Conservation (phyloP, 192 early-diverging fungal species). For the Gaertneriomyces semiglobifer region DNA sequence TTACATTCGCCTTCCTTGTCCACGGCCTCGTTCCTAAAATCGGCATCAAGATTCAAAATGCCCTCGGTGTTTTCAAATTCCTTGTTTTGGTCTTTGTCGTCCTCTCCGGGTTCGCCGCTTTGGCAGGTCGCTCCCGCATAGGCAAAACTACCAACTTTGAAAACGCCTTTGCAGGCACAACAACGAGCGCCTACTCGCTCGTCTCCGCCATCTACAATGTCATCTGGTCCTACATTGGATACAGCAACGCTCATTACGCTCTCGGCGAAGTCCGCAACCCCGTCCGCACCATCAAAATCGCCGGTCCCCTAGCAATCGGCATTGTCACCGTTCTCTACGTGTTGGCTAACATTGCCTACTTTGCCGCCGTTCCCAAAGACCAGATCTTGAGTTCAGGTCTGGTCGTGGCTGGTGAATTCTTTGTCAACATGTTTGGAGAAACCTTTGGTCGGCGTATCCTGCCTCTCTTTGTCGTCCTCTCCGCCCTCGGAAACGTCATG, state of each 20-base stretch:
- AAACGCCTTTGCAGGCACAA: constrained; percentile 25
- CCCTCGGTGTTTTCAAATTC: constrained; percentile 15
- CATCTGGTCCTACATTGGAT: constrained; percentile 59
- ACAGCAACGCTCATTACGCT: constrained; percentile 77
- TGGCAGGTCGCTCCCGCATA: constrained; percentile 5
- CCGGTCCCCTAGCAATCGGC: constrained; percentile 71
- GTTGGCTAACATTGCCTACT: constrained; percentile 78
- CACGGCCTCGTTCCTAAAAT: constrained; percentile 5
- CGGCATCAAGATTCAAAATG: constrained; percentile 21
- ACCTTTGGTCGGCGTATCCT: constrained; percentile 44
- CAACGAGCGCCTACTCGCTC: not conserved
- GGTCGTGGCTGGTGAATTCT: constrained; percentile 59
- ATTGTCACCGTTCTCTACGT: constrained; percentile 72
- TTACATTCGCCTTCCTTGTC: constrained; percentile 6
- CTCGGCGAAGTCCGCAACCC: constrained; percentile 80
- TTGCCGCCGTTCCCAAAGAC: constrained; percentile 68
- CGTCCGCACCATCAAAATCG: constrained; percentile 71
- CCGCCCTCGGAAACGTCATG: constrained; percentile 15
- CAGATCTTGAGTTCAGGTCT: constrained; percentile 64
- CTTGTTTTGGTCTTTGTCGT: constrained; percentile 15
- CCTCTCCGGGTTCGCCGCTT: constrained; percentile 17
- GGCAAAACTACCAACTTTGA: constrained; percentile 21
- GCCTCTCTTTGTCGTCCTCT: constrained; percentile 40
- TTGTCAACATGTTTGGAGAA: constrained; percentile 51
- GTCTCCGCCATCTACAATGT: constrained; percentile 29